Evolutionary conservation across 176 grass and related monocot species (phyloP).

Genomic region (Elymus sibiricus): DNA sequence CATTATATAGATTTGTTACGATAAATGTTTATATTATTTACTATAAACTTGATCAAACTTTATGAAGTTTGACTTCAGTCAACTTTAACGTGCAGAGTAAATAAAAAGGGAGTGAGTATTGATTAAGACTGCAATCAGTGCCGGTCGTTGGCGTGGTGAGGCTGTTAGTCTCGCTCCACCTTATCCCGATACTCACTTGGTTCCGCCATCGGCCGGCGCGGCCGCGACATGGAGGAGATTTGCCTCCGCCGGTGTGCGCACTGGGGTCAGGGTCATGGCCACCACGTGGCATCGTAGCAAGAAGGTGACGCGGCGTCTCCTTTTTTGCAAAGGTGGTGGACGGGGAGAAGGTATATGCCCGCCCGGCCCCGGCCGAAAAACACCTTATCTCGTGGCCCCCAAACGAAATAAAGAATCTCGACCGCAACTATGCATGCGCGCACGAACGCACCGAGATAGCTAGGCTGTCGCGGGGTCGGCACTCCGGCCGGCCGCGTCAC

Average conservation of each 20-base stretch:
- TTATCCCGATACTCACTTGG: background rate
- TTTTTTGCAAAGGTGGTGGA: background rate
- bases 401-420: conserved; percentile 2
- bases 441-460: background rate
- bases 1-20: too few relatives aligned
- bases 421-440: background rate
- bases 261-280: background rate
- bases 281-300: background rate
- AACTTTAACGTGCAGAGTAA: too few relatives aligned
- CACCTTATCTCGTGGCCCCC: background rate
- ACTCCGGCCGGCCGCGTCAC: background rate
- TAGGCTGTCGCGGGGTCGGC: background rate
- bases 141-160: too few relatives aligned
- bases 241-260: background rate
- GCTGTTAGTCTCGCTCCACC: too few relatives aligned
- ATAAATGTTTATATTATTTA: too few relatives aligned
- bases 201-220: background rate
- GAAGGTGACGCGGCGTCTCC: background rate
- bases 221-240: background rate
- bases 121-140: too few relatives aligned
- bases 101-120: too few relatives aligned
- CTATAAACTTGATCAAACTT: too few relatives aligned
- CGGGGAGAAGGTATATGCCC: conserved; percentile 15
- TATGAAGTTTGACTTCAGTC: too few relatives aligned
- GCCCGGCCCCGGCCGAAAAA: background rate